A percentile compares a stretch with the other conserved stretches of the same genome.
phyloP scores from a whole-genome alignment of 768 basidiomycete species.

The Vararia minispora region DNA sequence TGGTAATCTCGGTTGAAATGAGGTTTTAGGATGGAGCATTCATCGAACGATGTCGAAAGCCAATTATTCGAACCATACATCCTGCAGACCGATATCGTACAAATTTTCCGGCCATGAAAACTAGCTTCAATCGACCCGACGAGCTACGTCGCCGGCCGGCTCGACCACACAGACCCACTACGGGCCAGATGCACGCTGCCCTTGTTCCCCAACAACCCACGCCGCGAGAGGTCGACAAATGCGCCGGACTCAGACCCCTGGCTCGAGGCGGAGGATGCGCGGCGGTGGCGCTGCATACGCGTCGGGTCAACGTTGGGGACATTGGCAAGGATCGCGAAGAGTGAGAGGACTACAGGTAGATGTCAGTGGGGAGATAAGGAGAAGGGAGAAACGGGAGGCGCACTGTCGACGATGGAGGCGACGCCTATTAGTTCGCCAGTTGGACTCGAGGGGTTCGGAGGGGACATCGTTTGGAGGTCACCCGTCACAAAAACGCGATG shows the following conservation, averaged over 20 bases:
- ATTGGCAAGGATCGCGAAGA: slow-evolving; percentile 68
- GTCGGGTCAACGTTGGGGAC: slow-evolving; percentile 68
- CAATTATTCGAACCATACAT: too few species aligned
- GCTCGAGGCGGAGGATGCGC: slow-evolving; percentile 59
- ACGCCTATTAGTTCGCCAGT: slow-evolving; percentile 53
- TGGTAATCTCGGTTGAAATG: too few species aligned
- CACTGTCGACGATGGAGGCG: slow-evolving; percentile 78
- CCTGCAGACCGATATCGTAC: too few species aligned
- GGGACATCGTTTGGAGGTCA: slow-evolving; percentile 56
- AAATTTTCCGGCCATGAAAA: too few species aligned
- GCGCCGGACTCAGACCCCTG: slow-evolving; percentile 12
- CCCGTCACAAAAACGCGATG: slow-evolving; percentile 79
- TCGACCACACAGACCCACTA: too few species aligned
- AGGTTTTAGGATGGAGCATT: too few species aligned
- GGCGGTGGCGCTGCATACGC: slow-evolving; percentile 67
- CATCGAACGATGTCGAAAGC: too few species aligned
- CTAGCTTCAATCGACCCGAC: too few species aligned
- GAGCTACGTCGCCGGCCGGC: too few species aligned
- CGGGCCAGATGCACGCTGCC: too few species aligned
- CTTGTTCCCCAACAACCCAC: slow-evolving; percentile 8
- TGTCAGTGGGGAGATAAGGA: slow-evolving; percentile 1
- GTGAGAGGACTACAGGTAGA: slow-evolving; percentile 46
- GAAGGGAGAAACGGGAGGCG: slow-evolving; percentile 16
- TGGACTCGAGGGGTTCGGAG: slow-evolving; percentile 27
- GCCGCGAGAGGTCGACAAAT: slow-evolving; percentile 6